Conservation (phyloP, 2,329 filamentous ascomycete species). For the Diplodia seriata region DNA sequence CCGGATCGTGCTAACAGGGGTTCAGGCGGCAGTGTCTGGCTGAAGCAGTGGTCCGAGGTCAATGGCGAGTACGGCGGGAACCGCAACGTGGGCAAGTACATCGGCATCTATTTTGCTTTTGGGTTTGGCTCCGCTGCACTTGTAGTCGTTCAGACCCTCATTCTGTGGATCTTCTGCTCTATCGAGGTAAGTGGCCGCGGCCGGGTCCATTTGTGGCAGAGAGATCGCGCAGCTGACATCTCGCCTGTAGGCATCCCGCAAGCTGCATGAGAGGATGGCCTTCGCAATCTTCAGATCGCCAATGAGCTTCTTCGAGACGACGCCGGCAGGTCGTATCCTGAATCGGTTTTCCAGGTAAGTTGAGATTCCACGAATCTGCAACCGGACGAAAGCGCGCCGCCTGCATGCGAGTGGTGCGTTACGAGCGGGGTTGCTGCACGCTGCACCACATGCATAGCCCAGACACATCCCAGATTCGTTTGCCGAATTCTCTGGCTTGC, state of each 20-base stretch:
- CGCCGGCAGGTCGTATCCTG: constrained; percentile 91
- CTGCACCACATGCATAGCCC: constrained; percentile 26
- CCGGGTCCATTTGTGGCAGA: constrained; percentile 1
- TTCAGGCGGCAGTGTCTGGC: constrained; percentile 81
- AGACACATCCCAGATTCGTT: constrained; percentile 18
- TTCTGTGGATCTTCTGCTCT: constrained; percentile 99
- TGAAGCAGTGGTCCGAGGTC: constrained; percentile 87
- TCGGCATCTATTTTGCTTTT: constrained; percentile 94
- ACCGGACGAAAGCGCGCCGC: constrained; percentile 12
- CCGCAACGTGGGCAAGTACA: constrained; percentile 81
- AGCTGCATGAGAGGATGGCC: constrained; percentile 96
- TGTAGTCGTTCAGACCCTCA: constrained; percentile 89
- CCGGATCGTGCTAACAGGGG: constrained; percentile 17
- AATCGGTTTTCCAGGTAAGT: constrained; percentile 91
- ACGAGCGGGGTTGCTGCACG: constrained; percentile 27
- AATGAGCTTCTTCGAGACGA: constrained; percentile 99
- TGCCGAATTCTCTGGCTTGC: constrained; percentile 24
- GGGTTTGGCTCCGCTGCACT: constrained; percentile 85
- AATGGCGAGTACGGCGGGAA: constrained; percentile 75
- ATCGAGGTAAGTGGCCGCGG: constrained; percentile 74
- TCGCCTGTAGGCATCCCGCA: constrained; percentile 77
- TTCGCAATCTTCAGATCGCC: constrained; percentile 96
- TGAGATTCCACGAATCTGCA: constrained; percentile 30
- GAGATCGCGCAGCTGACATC: constrained; percentile 32
- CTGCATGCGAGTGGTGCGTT: constrained; percentile 24